Evolutionary conservation across 129 eudicot genomes (phyloP).

Genomic region (Tagetes erecta): DNA sequence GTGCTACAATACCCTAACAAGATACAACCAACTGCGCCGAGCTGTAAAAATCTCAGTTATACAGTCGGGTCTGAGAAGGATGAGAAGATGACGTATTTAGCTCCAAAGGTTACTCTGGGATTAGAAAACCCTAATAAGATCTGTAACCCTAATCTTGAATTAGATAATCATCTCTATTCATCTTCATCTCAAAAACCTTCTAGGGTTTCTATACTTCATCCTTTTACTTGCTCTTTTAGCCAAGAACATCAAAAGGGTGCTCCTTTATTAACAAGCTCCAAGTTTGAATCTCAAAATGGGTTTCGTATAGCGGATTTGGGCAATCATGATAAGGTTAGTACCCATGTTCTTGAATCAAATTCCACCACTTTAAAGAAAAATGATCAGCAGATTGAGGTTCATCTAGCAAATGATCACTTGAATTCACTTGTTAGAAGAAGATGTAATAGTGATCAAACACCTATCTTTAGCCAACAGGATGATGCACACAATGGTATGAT

Average conservation of each 20-base stretch:
- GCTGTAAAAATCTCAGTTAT: no score
- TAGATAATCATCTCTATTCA: conserved; percentile 31
- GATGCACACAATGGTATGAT: conserved; percentile 27
- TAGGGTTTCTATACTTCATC: conserved; percentile 43
- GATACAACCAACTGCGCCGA: not conserved
- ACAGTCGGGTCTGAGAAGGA: no score
- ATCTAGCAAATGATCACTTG: conserved; percentile 35
- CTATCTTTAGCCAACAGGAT: conserved; percentile 21
- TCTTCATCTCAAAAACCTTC: conserved; percentile 39
- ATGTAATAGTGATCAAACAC: conserved; percentile 11
- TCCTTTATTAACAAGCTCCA: conserved; percentile 48
- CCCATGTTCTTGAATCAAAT: conserved; percentile 29
- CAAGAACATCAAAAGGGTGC: conserved; percentile 27
- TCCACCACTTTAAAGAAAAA: conserved; percentile 32
- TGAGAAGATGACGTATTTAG: no score
- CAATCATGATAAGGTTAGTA: conserved; percentile 33
- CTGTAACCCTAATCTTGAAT: conserved; percentile 32
- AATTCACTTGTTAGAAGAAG: conserved; percentile 39
- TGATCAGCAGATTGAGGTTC: conserved; percentile 31
- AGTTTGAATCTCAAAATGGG: conserved; percentile 34
- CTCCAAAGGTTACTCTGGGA: no score
- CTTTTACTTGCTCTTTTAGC: conserved; percentile 45
- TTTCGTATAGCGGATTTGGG: conserved; percentile 30
- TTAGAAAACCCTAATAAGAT: conserved; percentile 29
- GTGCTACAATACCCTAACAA: conserved; percentile 35